Base-by-base conservation (phyloP, 306 rosid genomes). In the Cercis canadensis region DNA sequence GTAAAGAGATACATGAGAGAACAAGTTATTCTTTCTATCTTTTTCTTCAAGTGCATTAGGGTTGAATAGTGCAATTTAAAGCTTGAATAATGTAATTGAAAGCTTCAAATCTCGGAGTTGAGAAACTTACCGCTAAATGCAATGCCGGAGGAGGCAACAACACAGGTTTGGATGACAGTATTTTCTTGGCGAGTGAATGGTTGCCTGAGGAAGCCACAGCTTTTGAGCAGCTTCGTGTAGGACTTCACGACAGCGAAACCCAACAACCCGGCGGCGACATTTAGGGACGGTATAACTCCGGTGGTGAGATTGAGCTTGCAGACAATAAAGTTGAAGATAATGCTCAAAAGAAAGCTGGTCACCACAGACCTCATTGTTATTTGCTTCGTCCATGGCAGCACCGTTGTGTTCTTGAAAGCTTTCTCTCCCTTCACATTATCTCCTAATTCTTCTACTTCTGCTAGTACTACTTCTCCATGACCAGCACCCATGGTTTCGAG, bases 241-340 rank as follows among this genome's bases (percentile, higher is more conserved):
- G 60, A 65, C 21, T 69, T 88, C 12, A 90, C 44, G 5, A 77
- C 76, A 4, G 94, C 92, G 52, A 88, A 90, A 0, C 97, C 97
- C 17, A 90, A 34, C 64, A 90, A 51, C 1, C 94, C 97, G 1
- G 92, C 94, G 0, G 92, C 88, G 4, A 90, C 92, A 11, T 90
- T 90, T 21, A 90, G 87, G 5, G 94, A 86, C 2, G 97, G 97
- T 15, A 88, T 86, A 12, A 90, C 83, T 0, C 94, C 94, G 8
- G 97, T 86, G 54, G 94, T 86, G 37, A 88, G 85, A 69, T 88
- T 86, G 61, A 90, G 89, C n/a, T 86, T 90, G 57, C 87, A 80
- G 2, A 88, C 94, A 13, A 88, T 88, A 76, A 90, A 88, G 51
- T 40, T 81, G 75, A 90, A 88, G 5, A 87, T 14, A 0, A 86